phyloP scores from a whole-genome alignment of 1,284 basidiomycete species.

The Papiliotrema nemorosa region DNA sequence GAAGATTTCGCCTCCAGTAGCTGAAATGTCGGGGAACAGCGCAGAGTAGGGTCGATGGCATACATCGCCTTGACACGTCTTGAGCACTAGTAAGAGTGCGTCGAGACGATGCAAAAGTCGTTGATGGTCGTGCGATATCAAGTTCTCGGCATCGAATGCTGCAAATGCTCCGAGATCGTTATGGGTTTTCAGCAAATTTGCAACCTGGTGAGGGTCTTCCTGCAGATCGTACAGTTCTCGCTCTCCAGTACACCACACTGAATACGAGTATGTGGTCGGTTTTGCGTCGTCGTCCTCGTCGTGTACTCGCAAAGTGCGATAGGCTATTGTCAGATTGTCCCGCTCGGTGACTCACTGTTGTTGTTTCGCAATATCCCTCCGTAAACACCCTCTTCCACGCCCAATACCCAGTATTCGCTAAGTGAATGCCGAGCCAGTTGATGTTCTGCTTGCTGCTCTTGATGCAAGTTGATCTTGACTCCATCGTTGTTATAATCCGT shows the following conservation, averaged over 20 bases:
- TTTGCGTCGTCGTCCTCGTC: slow-evolving; percentile 14
- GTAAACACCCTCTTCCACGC: slow-evolving; percentile 32
- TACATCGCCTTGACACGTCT: slow-evolving; percentile 30
- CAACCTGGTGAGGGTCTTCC: slow-evolving; percentile 33
- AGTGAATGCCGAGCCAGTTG: slow-evolving; percentile 21
- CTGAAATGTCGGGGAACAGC: slow-evolving; percentile 21
- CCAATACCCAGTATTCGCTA: slow-evolving; percentile 38
- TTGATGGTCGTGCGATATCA: slow-evolving; percentile 4
- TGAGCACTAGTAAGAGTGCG: slow-evolving; percentile 38
- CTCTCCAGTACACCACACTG: slow-evolving; percentile 45
- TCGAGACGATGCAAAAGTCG: slow-evolving; percentile 29
- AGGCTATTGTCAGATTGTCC: slow-evolving; percentile 11
- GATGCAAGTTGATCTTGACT: slow-evolving; percentile 24
- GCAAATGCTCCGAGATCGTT: slow-evolving; percentile 19
- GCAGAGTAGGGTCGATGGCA: slow-evolving; percentile 31
- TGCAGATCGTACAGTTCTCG: slow-evolving; percentile 40
- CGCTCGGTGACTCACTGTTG: slow-evolving; percentile 17
- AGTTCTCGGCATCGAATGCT: slow-evolving; percentile 4
- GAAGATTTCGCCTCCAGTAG: slow-evolving; percentile 9
- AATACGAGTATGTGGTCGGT: slow-evolving; percentile 23
- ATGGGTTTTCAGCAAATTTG: slow-evolving; percentile 25
- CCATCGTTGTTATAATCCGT: slow-evolving; percentile 36
- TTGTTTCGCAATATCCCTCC: slow-evolving; percentile 13
- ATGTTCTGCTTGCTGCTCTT: slow-evolving; percentile 2
- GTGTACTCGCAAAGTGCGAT: slow-evolving; percentile 34